phyloP scores from a whole-genome alignment of 2,329 filamentous ascomycete species.

The Colletotrichum liaoningense region DNA sequence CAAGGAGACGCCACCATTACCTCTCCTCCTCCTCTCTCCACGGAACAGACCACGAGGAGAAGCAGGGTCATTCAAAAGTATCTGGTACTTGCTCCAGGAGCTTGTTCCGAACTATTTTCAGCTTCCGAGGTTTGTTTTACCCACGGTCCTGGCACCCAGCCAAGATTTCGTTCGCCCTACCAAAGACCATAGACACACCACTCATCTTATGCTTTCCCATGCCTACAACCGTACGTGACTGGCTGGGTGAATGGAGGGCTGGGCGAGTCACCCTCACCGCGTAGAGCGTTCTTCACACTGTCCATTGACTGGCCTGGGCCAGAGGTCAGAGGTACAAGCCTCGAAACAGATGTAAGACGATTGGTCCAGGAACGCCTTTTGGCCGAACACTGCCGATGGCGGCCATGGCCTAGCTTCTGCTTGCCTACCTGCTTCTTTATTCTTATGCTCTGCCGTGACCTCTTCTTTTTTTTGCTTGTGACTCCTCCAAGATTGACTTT shows the following conservation, averaged over 20 bases:
- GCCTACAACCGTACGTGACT: not conserved
- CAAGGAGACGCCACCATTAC: not conserved
- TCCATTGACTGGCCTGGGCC: constrained; percentile 26
- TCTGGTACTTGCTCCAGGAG: constrained; percentile 15
- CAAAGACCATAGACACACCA: not conserved
- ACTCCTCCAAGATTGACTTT: constrained; percentile 36
- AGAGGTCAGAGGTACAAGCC: constrained; percentile 33
- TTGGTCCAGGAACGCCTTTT: constrained; percentile 36
- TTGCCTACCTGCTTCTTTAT: constrained; percentile 22
- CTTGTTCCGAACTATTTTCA: constrained; percentile 16
- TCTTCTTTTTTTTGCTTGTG: constrained; percentile 34
- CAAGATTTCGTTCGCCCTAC: constrained; percentile 7
- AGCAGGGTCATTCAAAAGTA: constrained; percentile 9
- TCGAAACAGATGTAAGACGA: constrained; percentile 36
- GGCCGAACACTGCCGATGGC: constrained; percentile 35
- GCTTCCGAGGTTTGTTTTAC: constrained; percentile 33
- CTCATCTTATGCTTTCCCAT: not conserved
- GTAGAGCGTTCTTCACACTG: constrained; percentile 21
- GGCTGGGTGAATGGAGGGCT: not conserved
- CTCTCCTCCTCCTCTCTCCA: not conserved
- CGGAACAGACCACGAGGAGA: constrained; percentile 1
- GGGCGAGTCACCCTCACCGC: not conserved
- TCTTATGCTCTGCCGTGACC: constrained; percentile 7
- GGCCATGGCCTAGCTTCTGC: constrained; percentile 31
- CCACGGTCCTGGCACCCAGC: constrained; percentile 16